Percentiles rank a stretch among this genome's conserved stretches.
Conservation (phyloP, 768 basidiomycete species). For the Symmetrospora coprosmae region DNA sequence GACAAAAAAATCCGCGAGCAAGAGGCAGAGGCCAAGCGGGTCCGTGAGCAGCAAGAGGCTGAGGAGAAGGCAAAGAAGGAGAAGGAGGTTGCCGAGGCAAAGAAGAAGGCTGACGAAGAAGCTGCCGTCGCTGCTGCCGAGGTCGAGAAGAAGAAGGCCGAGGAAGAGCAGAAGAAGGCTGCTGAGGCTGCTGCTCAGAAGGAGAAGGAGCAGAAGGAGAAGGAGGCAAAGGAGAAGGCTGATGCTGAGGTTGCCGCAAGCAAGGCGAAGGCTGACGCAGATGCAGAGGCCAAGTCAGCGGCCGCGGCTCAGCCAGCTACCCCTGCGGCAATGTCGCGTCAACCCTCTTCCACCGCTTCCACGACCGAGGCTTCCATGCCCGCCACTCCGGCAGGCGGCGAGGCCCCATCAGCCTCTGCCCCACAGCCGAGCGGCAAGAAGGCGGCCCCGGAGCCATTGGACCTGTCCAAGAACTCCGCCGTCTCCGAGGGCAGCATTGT, state of each 20-base stretch:
- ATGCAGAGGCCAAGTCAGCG: slow-evolving; percentile 1
- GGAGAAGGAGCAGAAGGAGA: slow-evolving; percentile 28
- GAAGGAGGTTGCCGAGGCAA: slow-evolving; percentile 27
- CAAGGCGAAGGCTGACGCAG: no score
- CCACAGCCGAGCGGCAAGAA: slow-evolving; percentile 23
- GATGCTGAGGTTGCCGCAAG: no score
- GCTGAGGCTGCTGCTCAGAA: slow-evolving; percentile 31
- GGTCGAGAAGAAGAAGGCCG: slow-evolving; percentile 31
- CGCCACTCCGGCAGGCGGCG: slow-evolving; percentile 27
- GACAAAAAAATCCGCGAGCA: slow-evolving; percentile 22
- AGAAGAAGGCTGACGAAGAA: slow-evolving; percentile 33
- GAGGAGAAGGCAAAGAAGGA: slow-evolving; percentile 34
- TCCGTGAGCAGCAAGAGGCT: slow-evolving; percentile 26
- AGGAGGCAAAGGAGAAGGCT: slow-evolving; percentile 16
- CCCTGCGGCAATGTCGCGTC: slow-evolving; percentile 2
- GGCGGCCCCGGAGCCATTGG: slow-evolving; percentile 16
- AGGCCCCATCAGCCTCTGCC: slow-evolving; percentile 33
- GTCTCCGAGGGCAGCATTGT: slow-evolving; percentile 22
- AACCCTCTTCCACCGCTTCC: slow-evolving; percentile 18
- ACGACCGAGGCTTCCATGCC: slow-evolving; percentile 26
- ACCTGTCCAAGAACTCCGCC: not conserved
- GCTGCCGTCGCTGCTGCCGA: slow-evolving; percentile 32
- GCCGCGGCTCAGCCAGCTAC: not conserved
- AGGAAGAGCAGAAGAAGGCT: slow-evolving; percentile 27
- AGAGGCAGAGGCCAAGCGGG: slow-evolving; percentile 32